Percentiles rank a stretch among this genome's conserved stretches.
Evolutionary conservation across 1,139 yeast genomes (phyloP).

Genomic region (Pichia sp.): DNA sequence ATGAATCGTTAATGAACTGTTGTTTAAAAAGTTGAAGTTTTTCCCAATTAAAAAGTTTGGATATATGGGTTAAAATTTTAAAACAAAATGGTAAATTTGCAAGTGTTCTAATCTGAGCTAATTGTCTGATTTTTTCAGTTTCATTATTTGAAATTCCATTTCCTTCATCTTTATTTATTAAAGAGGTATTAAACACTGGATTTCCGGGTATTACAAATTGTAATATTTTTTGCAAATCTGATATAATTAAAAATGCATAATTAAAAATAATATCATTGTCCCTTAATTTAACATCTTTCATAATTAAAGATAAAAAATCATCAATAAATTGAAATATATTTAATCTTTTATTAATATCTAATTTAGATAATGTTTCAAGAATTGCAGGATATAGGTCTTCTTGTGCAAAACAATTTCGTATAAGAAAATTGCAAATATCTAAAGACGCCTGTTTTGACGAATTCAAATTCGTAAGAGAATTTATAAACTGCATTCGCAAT

Average conservation of each 20-base stretch:
- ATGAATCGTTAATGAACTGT: conserved; percentile 29
- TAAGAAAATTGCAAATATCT: conserved; percentile 54
- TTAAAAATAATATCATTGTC: conserved; percentile 13
- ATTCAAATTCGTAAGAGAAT: conserved; percentile 51
- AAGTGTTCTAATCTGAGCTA: conserved; percentile 19
- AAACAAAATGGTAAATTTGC: conserved; percentile 47
- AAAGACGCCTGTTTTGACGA: conserved; percentile 56
- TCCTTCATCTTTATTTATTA: neutral
- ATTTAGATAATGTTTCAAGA: conserved; percentile 55
- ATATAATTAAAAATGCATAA: conserved; percentile 42
- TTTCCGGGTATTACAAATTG: conserved; percentile 46
- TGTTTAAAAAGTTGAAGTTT: conserved; percentile 22
- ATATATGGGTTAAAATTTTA: conserved; percentile 25
- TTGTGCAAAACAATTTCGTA: conserved; percentile 52
- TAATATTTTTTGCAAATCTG: conserved; percentile 42
- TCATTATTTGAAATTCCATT: neutral
- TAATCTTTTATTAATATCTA: conserved; percentile 54
- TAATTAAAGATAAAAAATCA: conserved; percentile 39
- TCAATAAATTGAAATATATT: conserved; percentile 68
- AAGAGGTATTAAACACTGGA: conserved; percentile 12
- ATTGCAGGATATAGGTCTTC: conserved; percentile 72
- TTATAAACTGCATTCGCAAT: conserved; percentile 63
- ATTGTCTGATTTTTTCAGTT: neutral
- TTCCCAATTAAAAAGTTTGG: conserved; percentile 17
- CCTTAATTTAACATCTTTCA: conserved; percentile 11